Percentiles rank a stretch among this genome's conserved stretches.
These are phyloP conservation scores for Trichocladium uniseriatum DNA, from an alignment of 495 filamentous ascomycete species.

Conservation along the genomic window DNA sequence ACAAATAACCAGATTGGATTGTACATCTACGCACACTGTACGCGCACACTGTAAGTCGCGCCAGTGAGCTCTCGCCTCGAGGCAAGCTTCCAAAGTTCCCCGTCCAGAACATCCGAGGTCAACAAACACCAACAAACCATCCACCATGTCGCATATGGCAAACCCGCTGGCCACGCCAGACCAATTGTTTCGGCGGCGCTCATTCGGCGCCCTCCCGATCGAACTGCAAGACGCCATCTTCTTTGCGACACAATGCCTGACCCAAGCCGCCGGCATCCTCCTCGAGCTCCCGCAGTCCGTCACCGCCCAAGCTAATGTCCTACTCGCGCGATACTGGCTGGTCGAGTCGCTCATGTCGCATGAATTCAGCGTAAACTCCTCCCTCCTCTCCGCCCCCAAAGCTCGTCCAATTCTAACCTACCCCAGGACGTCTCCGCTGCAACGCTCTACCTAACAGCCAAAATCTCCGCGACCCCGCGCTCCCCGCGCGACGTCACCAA, in stretches of 20 bases:
- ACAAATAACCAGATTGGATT: too few species aligned
- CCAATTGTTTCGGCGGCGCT: slow-evolving; percentile 52
- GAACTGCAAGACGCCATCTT: slow-evolving; percentile 68
- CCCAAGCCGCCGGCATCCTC: slow-evolving; percentile 79
- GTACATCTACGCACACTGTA: too few species aligned
- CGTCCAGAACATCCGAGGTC: not conserved
- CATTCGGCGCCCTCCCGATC: slow-evolving; percentile 57
- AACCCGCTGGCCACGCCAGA: slow-evolving; percentile 80
- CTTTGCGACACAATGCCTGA: slow-evolving; percentile 63
- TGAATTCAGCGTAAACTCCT: slow-evolving; percentile 39
- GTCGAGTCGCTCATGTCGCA: slow-evolving; percentile 37
- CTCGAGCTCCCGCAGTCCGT: slow-evolving; percentile 80
- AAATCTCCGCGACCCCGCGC: slow-evolving; percentile 67
- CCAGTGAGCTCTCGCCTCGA: too few species aligned
- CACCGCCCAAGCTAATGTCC: slow-evolving; percentile 80
- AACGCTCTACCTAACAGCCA: slow-evolving; percentile 71
- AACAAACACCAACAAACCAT: not conserved
- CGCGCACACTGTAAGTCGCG: too few species aligned
- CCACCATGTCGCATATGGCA: slow-evolving; percentile 49
- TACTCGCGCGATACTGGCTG: slow-evolving; percentile 81
- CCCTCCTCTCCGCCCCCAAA: not conserved
- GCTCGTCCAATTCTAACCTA: slow-evolving; percentile 1
- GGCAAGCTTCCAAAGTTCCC: not conserved
- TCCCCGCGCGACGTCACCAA: slow-evolving; percentile 72
- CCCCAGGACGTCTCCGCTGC: slow-evolving; percentile 71